Base-by-base conservation (phyloP, 139 green algal genomes). In the Volvox africanus region DNA sequence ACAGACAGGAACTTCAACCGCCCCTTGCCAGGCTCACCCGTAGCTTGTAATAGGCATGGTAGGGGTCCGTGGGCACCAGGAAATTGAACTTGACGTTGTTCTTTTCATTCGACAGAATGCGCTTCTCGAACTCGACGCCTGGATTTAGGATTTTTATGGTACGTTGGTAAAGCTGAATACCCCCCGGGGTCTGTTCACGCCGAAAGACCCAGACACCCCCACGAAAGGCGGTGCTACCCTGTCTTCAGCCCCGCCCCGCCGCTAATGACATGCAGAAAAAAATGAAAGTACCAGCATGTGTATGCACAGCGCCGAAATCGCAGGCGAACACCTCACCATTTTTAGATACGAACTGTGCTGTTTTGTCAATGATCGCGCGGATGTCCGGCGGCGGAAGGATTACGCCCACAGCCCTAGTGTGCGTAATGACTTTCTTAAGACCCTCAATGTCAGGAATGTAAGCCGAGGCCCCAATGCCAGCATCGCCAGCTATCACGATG, bases 11-110 rank as follows among this genome's bases (percentile, higher is more conserved):
- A 14, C 11, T 12, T 75, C 73, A 12, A 36, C 73, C 73, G 28
- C 76, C 16, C 33, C 16, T n/a, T 5, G 9, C 44, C 44, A 55
- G 16, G 16, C 78, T 84, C 62, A 99, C 95, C 94, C 96, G 96
- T 85, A 97, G 91, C 61, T 95, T 89, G 93, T 99, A 99, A 95
- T 99, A 99, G 0, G 96, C 94, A 91, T 99, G 95, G 92, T 99
- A 99, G 0, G 98, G 98, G 89, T 99, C 97, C 1, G 92, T 96
- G n/a, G 97, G 69, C 21, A 91, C 61, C 65, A 95, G 90, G 93
- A 99, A 99, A 92, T 97, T 99, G 95, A 99, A 99, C 93, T 99
- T 99, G 55, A 91, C 88, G 90, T 99, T 99, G 93, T 97, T 96
- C 50, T 96, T 94, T 93, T 99, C 97, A 30, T 97, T 98, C 0